Base-by-base conservation (phyloP, 768 basidiomycete species). In the Collybia mongolica region DNA sequence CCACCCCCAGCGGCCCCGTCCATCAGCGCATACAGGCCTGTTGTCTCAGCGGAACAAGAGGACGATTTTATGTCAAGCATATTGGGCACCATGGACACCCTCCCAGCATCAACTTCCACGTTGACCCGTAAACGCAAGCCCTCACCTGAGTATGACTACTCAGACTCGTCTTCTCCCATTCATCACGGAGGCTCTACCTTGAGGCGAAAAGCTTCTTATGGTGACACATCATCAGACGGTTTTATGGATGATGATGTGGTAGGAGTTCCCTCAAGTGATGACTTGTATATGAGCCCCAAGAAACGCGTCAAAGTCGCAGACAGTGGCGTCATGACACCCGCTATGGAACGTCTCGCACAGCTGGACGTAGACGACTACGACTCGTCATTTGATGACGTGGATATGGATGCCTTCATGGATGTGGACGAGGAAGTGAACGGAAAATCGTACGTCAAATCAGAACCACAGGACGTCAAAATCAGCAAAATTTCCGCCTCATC, bases 41-140 rank as follows among this genome's bases (percentile, higher is more conserved):
- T 74, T 0, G 80, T 86, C 11, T 86, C 89, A 6, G 84, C 76
- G 11, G 88, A 85, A 45, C 82, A 93, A 58, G 97, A 98, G 65
- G 75, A 81, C 35, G 93, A 96, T 57, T 93, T 99, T 56, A 89
- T 99, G 91, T 81, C 83, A 0, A 80, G 79, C 32, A 68, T 99
- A 1, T 71, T 99, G 8, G 88, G 84, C 7, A 79, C 72, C 18
- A 80, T 96, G 65, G 90, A 91, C 52, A 67, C 70, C 4, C 61
- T 70, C 8, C 69, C 80, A 9, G 60, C 67, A 22, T 63, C 77
- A 9, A 56, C 70, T 3, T 60, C 70, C 7, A 66, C 66, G 2
- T 40, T 66, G 14, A 49, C 51, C 9, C 81, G 80, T 48, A 91
- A 90, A 62, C 84, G 89, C 24, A 90, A 90, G 52, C 77, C 83